These are phyloP conservation scores for Ceratocystis alfenasii DNA, from an alignment of 2,329 filamentous ascomycete species.

Conservation along the genomic window DNA sequence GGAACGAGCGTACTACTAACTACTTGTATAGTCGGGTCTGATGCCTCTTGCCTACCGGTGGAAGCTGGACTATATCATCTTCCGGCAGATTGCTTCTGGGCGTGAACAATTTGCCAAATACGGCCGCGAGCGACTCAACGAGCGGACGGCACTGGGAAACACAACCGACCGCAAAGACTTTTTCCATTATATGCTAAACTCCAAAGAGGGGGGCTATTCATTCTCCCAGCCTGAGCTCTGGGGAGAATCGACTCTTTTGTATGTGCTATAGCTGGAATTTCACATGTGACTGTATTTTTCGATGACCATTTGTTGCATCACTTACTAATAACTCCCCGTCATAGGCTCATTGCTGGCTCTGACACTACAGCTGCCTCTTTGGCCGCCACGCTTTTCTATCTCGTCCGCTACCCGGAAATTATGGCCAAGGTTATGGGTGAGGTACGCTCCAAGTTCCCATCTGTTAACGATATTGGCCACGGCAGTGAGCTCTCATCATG, in stretches of 20 bases:
- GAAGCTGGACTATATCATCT: conserved; percentile 55
- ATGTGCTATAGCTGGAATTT: conserved; percentile 25
- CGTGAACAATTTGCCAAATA: conserved; percentile 61
- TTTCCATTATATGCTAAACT: conserved; percentile 63
- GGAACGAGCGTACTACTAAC: not conserved
- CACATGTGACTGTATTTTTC: not conserved
- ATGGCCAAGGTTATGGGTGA: conserved; percentile 40
- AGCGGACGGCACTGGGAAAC: conserved; percentile 54
- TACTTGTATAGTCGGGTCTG: conserved; percentile 47
- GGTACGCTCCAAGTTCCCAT: conserved; percentile 39
- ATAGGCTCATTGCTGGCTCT: conserved; percentile 54
- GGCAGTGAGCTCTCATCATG: conserved; percentile 40
- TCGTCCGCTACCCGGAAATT: conserved; percentile 40
- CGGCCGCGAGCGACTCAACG: conserved; percentile 53
- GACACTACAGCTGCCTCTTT: conserved; percentile 61
- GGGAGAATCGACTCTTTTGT: conserved; percentile 58
- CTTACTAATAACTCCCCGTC: not conserved
- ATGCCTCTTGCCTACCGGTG: conserved; percentile 58
- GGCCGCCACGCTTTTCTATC: conserved; percentile 52
- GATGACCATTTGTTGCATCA: not conserved
- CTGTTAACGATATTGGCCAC: conserved; percentile 44
- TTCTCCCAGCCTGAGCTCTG: conserved; percentile 56
- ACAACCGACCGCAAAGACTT: conserved; percentile 56
- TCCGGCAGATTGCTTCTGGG: conserved; percentile 53
- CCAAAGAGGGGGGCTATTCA: conserved; percentile 54